Evolutionary conservation across 495 filamentous ascomycete genomes (phyloP).

Genomic region (Penicillium taxi): DNA sequence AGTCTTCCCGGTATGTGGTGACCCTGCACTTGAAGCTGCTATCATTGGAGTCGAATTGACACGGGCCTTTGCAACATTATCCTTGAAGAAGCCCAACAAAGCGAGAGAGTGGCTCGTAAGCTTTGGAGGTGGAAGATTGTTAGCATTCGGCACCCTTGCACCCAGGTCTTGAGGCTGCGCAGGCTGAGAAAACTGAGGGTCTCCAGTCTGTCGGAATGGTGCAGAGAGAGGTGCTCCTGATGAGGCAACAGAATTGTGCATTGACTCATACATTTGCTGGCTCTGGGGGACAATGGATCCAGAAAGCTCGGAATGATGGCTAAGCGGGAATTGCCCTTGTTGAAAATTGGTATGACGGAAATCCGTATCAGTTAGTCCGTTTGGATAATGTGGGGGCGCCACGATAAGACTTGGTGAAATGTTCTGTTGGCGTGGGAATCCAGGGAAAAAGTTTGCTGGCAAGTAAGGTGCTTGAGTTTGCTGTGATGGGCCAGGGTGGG

Average conservation of each 20-base stretch:
- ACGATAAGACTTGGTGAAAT: too few relatives aligned
- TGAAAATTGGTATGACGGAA: too few relatives aligned
- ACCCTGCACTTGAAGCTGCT: conserved; percentile 15
- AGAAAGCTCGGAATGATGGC: conserved; percentile 9
- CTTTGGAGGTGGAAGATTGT: conserved; percentile 51
- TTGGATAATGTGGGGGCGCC: too few relatives aligned
- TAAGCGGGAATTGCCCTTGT: conserved; percentile 8
- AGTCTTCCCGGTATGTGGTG: conserved; percentile 18
- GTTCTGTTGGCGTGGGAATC: conserved; percentile 26
- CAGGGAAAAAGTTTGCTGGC: conserved; percentile 29
- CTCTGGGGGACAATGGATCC: conserved; percentile 10
- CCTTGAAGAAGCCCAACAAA: conserved; percentile 59
- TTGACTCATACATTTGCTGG: conserved; percentile 7
- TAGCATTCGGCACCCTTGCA: conserved; percentile 46
- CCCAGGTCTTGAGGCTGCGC: conserved; percentile 34
- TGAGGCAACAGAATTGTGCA: conserved; percentile 7
- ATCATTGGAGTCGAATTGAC: conserved; percentile 29
- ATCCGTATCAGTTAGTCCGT: too few relatives aligned
- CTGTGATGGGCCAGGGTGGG: conserved; percentile 10
- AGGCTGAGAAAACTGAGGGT: conserved; percentile 42
- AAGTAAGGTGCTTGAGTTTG: conserved; percentile 41
- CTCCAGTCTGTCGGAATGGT: conserved; percentile 47
- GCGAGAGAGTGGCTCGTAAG: conserved; percentile 56
- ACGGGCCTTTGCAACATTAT: conserved; percentile 25
- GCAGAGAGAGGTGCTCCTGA: conserved; percentile 14